Evolutionary conservation across 2,329 filamentous ascomycete species (phyloP).

Genomic region (Drechslerella coelobrocha): DNA sequence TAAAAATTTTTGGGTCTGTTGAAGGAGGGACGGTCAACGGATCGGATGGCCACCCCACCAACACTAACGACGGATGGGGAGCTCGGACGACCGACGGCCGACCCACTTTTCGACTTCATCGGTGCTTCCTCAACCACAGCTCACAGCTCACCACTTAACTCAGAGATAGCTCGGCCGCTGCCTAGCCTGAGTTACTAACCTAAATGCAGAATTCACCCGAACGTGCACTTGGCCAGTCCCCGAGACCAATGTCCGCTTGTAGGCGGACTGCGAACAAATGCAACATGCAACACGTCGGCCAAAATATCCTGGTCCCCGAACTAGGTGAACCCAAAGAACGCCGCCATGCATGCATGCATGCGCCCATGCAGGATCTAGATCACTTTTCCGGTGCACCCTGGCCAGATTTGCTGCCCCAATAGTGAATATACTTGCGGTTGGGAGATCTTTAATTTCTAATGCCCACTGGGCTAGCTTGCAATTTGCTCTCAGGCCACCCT

Average conservation of each 20-base stretch:
- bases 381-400: too few species aligned
- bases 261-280: neutral
- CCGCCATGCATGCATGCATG: conserved; percentile 4
- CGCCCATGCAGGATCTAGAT: conserved; percentile 12
- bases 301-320: neutral
- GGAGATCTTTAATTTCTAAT: too few species aligned
- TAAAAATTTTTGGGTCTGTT: conserved; percentile 48
- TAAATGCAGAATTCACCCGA: neutral
- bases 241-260: neutral
- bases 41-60: conserved; percentile 32
- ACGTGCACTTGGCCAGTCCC: neutral
- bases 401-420: too few species aligned
- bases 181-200: neutral
- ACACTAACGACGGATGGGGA: conserved; percentile 14
- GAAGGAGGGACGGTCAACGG: conserved; percentile 44
- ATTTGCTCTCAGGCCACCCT: too few species aligned
- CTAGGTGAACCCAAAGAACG: neutral
- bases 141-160: too few species aligned
- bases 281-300: neutral
- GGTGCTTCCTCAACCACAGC: too few species aligned
- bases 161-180: neutral
- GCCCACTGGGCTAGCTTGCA: too few species aligned
- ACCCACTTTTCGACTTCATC: too few species aligned
- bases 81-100: too few species aligned
- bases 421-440: too few species aligned